Evolutionary conservation across 1,284 basidiomycete species (phyloP), one percentile per base, ranked within the genome.

Genomic region (Phenoliferia sp.): DNA sequence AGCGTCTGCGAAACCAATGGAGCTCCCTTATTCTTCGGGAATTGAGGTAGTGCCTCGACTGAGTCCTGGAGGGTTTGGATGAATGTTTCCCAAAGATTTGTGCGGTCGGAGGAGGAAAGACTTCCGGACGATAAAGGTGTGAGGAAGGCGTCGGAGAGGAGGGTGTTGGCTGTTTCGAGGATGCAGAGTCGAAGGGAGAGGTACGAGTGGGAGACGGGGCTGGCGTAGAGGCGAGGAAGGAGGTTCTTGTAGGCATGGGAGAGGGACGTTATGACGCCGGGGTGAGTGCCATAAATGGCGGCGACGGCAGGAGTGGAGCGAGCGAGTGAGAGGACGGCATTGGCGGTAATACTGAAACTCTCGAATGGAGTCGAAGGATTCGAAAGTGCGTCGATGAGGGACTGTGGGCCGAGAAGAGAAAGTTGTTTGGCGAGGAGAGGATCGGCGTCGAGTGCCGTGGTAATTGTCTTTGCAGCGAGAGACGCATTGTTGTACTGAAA

Each of bases 141-240:
- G 28, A 58, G 56, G 54, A 26, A 34, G 0, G 69, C 35, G 12
- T 33, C 35, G 55, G 39, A 16, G 39, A 64, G 56, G 48, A 64
- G 36, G 15, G n/a, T n/a, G 19, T 26, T 29, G 54, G 32, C 26
- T 16, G 56, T 59, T 4, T 50, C 36, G 36, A 64, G 56, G 29
- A 50, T 19, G 26, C 16, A n/a, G 56, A 64, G 31, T 16, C 33
- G 28, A 26, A 28, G 54, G 48, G 33, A 15, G 29, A n/a, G 10
- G 32, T 5, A 17, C 4, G 50, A 4, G 10, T n/a, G 35, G 44
- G 50, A 31, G 22, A 50, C 3, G 19, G 48, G 29, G 26, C 28
- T 22, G 12, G 39, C 39, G 39, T 22, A 22, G 39, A 12, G 5
- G 33, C 28, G 19, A 26, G n/a, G 15, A 22, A 19, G 59, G 19